Conservation (phyloP, 2,329 filamentous ascomycete genomes). For the Didymosphaeria variabile region DNA sequence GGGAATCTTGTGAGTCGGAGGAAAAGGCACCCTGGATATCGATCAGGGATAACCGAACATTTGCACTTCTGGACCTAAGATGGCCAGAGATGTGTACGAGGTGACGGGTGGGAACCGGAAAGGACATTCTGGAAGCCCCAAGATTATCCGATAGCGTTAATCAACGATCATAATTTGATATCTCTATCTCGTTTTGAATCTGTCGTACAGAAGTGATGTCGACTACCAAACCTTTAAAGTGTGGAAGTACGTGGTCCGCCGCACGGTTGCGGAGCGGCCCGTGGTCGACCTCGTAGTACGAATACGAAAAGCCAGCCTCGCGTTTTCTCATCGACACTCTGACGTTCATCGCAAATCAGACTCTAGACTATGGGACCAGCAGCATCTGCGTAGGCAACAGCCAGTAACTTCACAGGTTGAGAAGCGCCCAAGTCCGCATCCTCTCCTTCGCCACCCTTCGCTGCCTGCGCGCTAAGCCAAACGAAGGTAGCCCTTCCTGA, state of each 20-base stretch:
- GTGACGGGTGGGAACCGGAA: no score
- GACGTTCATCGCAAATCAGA: neutral
- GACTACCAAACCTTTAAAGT: neutral
- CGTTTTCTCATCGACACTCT: neutral
- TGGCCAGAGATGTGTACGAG: neutral
- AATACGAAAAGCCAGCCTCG: neutral
- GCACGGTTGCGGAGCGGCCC: slow-evolving; percentile 1
- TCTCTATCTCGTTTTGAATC: no score
- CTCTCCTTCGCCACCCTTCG: slow-evolving; percentile 6
- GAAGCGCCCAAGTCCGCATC: neutral
- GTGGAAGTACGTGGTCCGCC: neutral
- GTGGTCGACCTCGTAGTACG: neutral
- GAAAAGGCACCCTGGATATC: neutral
- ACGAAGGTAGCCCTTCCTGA: slow-evolving; percentile 16
- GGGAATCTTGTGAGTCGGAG: neutral
- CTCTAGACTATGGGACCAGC: neutral
- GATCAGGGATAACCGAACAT: neutral
- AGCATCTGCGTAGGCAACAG: neutral
- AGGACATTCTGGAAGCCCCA: no score
- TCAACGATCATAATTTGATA: neutral
- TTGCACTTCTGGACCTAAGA: neutral
- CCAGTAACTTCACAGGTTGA: neutral
- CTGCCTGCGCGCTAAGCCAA: slow-evolving; percentile 20
- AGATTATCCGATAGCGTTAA: no score
- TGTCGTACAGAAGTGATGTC: neutral